Conservation (phyloP, 345 rosid species). For the Excoecaria cochinchinensis region DNA sequence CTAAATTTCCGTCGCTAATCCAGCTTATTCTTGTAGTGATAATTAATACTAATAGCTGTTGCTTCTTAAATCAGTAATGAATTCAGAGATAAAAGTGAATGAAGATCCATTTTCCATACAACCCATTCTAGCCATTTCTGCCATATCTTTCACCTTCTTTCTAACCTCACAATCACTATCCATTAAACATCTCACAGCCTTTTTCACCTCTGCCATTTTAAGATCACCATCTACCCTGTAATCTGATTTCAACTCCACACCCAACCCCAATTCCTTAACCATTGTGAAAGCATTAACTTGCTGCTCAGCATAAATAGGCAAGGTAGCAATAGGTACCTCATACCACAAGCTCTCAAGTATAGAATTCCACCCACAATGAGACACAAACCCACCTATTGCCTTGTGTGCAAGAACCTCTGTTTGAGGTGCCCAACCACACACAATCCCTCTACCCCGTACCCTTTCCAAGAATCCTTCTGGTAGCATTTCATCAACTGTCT, state of each 20-base stretch:
- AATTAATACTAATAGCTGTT: background rate
- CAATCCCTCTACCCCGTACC: constrained; percentile 15
- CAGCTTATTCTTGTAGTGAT: no score
- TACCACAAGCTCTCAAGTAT: constrained; percentile 28
- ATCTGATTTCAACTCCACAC: constrained; percentile 25
- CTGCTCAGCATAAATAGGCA: constrained; percentile 31
- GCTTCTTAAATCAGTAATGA: background rate
- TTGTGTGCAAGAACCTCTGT: constrained; percentile 18
- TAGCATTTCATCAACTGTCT: constrained; percentile 5
- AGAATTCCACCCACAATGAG: constrained; percentile 35
- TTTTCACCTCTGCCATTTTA: background rate
- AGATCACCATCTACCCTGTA: constrained; percentile 15
- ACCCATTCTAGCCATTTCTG: background rate
- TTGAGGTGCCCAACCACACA: constrained; percentile 29
- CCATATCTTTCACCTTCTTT: constrained; percentile 13
- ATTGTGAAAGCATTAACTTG: constrained; percentile 29
- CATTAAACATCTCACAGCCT: constrained; percentile 7
- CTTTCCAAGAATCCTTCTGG: constrained; percentile 24
- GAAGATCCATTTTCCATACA: constrained; percentile 9
- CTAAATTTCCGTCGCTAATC: no score
- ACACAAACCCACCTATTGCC: constrained; percentile 28
- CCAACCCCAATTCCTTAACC: constrained; percentile 23
- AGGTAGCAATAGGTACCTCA: constrained; percentile 22
- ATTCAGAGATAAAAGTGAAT: background rate
- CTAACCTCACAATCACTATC: constrained; percentile 5